Evolutionary conservation across 2,329 filamentous ascomycete genomes (phyloP), one percentile per base, ranked within the genome.

Genomic region (Cercospora berteroae): DNA sequence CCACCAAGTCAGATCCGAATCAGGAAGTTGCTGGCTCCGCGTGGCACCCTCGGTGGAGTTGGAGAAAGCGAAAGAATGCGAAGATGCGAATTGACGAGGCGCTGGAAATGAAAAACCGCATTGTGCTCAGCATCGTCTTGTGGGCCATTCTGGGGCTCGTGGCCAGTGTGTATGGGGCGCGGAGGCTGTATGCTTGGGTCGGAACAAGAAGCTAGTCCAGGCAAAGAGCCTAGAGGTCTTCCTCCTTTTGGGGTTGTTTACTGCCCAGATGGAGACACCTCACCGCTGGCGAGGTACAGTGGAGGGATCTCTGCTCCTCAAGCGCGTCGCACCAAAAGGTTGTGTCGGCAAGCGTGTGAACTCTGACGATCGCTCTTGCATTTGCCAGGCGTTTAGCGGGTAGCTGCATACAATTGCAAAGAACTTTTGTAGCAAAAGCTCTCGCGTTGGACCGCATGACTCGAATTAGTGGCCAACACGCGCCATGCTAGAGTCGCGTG

Each of bases 61-160:
- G 69, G 74, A 82, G 80, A 74, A 80, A 82, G 50, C 73, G 84
- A 67, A 87, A 88, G 75, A 80, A 91, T 63, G 83, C 89, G 74
- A 84, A 80, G 75, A 80, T 88, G 81, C 87, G 91, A 76, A 82
- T 88, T 16, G 82, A 81, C 3, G 88, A 90, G 73, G 89, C 89
- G 3, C 87, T 91, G 70, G 84, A 85, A 75, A 81, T 90, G 75
- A 83, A 87, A 25, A 79, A 81, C 10, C 80, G 79, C 20, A 83
- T 90, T n/a, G 78, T 89, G 25, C 74, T 83, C 4, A 80, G 78
- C 1, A 74, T 90, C 73, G 80, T 79, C 8, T 74, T 82, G 18
- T 71, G 80, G 29, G 71, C 74, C 4, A 71, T 74, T 9, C 56
- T 76, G 9, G 71, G 66, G 8, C 48, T 73, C 10, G 52, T 73